These are phyloP conservation scores for Cadophora sp. DNA, from an alignment of 2,329 filamentous ascomycete species.

Conservation along the genomic window DNA sequence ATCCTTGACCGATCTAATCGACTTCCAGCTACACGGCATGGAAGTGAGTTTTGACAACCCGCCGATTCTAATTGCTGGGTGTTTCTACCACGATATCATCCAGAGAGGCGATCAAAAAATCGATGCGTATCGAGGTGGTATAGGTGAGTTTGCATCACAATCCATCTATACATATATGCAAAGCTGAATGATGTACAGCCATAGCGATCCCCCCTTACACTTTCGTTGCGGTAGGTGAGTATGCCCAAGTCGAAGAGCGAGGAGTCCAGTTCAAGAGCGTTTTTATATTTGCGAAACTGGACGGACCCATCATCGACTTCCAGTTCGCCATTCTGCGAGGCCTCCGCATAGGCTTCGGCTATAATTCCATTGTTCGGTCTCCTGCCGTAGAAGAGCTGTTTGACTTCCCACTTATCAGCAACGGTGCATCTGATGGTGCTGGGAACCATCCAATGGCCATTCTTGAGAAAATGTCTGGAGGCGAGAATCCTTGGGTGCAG, in stretches of 20 bases:
- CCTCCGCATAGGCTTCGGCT: conserved; percentile 49
- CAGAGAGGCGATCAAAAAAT: conserved; percentile 13
- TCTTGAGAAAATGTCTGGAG: conserved; percentile 8
- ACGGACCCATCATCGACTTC: conserved; percentile 48
- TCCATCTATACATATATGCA: neutral
- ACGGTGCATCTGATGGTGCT: conserved; percentile 3
- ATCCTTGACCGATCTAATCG: conserved; percentile 35
- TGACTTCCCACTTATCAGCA: conserved; percentile 45
- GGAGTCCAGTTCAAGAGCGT: conserved; percentile 34
- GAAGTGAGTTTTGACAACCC: conserved; percentile 44
- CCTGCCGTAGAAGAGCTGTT: conserved; percentile 43
- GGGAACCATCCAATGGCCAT: conserved; percentile 22
- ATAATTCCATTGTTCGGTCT: conserved; percentile 45
- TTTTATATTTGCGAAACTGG: conserved; percentile 49
- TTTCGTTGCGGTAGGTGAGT: conserved; percentile 50
- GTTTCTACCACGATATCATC: conserved; percentile 41
- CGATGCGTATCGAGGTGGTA: conserved; percentile 38
- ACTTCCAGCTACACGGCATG: conserved; percentile 40
- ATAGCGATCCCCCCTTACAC: conserved; percentile 46
- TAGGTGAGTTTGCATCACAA: conserved; percentile 43
- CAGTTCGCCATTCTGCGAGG: conserved; percentile 48
- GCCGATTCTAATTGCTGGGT: conserved; percentile 48
- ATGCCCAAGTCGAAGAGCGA: conserved; percentile 40
- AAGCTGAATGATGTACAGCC: conserved; percentile 18
- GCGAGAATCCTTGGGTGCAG: neutral